phyloP scores from a whole-genome alignment of 2,329 filamentous ascomycete genomes.

The Thelonectria blattea region DNA sequence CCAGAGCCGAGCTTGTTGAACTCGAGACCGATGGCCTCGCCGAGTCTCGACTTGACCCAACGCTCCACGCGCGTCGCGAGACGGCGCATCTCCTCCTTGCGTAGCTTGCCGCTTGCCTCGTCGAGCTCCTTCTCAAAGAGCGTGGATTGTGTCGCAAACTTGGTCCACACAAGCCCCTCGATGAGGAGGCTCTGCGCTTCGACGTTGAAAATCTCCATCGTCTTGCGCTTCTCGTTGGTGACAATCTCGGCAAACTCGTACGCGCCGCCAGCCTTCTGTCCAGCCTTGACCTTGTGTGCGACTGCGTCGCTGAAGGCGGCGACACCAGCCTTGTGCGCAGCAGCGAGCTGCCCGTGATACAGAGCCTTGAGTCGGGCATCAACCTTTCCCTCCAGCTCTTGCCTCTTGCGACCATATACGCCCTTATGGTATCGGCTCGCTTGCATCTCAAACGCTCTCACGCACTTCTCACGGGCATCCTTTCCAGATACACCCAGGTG shows the following conservation, averaged over 20 bases:
- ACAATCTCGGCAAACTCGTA: slow-evolving; percentile 98
- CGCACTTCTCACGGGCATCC: slow-evolving; percentile 70
- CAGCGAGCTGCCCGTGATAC: slow-evolving; percentile 85
- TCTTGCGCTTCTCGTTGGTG: slow-evolving; percentile 76
- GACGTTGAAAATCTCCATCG: slow-evolving; percentile 75
- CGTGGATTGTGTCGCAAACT: slow-evolving; percentile 79
- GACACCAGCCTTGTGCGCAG: slow-evolving; percentile 89
- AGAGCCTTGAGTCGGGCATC: slow-evolving; percentile 87
- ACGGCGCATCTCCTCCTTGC: slow-evolving; percentile 95
- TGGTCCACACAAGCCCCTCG: slow-evolving; percentile 83
- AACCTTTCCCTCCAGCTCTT: slow-evolving; percentile 84
- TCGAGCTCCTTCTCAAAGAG: slow-evolving; percentile 91
- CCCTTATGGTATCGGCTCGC: slow-evolving; percentile 97
- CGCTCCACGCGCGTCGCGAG: slow-evolving; percentile 89
- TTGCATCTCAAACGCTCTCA: slow-evolving; percentile 87
- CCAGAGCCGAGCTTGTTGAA: slow-evolving; percentile 96
- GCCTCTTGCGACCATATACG: slow-evolving; percentile 84
- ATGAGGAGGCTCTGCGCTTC: slow-evolving; percentile 79
- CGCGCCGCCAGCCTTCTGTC: slow-evolving; percentile 86
- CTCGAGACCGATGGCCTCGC: slow-evolving; percentile 87
- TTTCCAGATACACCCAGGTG: slow-evolving; percentile 79
- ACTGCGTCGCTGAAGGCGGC: slow-evolving; percentile 86
- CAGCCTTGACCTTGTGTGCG: slow-evolving; percentile 82
- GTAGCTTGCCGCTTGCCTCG: slow-evolving; percentile 80
- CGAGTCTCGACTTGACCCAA: slow-evolving; percentile 88